Conservation (phyloP, 2,329 filamentous ascomycete species). For the Dactylonectria macrodidyma region DNA sequence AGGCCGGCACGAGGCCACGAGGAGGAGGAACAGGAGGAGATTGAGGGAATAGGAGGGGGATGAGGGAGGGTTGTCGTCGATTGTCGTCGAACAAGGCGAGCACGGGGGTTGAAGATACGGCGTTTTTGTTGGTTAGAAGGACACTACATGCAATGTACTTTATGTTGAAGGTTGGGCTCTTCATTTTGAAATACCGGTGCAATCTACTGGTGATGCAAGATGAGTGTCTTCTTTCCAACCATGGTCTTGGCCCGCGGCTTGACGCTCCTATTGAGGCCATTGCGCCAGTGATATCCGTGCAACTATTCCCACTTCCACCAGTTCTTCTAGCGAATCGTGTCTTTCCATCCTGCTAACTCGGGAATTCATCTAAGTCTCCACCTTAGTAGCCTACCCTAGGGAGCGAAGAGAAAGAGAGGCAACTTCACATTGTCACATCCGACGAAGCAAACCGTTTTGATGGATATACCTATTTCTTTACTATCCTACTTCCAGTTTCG, state of each 20-base stretch:
- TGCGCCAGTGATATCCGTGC: background rate
- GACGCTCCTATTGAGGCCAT: background rate
- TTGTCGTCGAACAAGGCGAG: conserved; percentile 38
- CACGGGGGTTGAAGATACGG: conserved; percentile 34
- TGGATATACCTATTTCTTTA: background rate
- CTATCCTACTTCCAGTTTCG: background rate
- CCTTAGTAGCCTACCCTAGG: background rate
- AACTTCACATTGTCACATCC: background rate
- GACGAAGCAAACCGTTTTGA: background rate
- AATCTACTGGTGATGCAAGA: background rate
- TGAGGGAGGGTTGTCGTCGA: background rate
- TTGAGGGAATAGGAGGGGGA: too few species aligned
- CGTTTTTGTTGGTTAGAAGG: conserved; percentile 28
- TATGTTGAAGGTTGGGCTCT: background rate
- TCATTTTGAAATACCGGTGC: background rate
- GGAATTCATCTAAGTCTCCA: background rate
- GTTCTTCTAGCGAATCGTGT: background rate
- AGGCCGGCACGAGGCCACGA: background rate
- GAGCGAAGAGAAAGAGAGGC: background rate
- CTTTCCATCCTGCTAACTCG: conserved; percentile 2
- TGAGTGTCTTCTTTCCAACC: background rate
- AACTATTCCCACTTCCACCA: conserved; percentile 6
- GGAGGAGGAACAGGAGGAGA: too few species aligned
- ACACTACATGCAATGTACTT: background rate
- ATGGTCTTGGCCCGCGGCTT: background rate